A percentile compares a stretch with the other conserved stretches of the same genome.
Conservation (phyloP, 805 yeast genomes). For the Yamadazyma sp. region DNA sequence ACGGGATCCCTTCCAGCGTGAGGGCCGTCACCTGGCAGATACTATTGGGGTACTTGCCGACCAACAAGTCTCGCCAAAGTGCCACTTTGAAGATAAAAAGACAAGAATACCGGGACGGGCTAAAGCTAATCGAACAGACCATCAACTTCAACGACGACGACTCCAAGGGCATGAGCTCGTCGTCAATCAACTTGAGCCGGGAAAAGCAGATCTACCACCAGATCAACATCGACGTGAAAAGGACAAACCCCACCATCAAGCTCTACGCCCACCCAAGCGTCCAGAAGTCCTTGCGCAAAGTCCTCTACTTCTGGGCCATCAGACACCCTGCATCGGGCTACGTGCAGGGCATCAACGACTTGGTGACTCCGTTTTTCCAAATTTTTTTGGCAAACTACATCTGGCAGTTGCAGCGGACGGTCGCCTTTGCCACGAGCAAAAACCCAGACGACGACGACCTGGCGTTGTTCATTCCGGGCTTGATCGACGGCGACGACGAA, state of each 20-base stretch:
- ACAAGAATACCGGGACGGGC: conserved; percentile 78
- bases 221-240: conserved; percentile 88
- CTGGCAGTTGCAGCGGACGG: conserved; percentile 39
- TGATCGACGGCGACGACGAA: conserved; percentile 28
- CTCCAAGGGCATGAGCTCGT: conserved; percentile 18
- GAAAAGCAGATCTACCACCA: conserved; percentile 86
- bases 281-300: conserved; percentile 76
- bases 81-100: conserved; percentile 75
- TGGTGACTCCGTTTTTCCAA: conserved; percentile 90
- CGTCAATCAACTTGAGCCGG: conserved; percentile 14
- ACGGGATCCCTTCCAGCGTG: conserved; percentile 82
- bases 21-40: conserved; percentile 89
- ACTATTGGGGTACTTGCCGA: conserved; percentile 84
- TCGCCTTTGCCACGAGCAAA: conserved; percentile 5
- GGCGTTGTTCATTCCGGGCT: conserved; percentile 35
- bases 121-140: conserved; percentile 53
- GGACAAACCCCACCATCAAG: conserved; percentile 85
- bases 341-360: conserved; percentile 95
- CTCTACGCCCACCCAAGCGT: conserved; percentile 69
- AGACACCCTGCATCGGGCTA: conserved; percentile 98
- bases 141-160: conserved; percentile 36
- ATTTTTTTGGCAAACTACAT: conserved; percentile 72
- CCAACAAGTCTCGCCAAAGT: conserved; percentile 73
- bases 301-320: conserved; percentile 90
- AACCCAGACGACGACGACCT: conserved; percentile 23